Conservation (phyloP, 257 asterid species). For the Rehmannia glutinosa region DNA sequence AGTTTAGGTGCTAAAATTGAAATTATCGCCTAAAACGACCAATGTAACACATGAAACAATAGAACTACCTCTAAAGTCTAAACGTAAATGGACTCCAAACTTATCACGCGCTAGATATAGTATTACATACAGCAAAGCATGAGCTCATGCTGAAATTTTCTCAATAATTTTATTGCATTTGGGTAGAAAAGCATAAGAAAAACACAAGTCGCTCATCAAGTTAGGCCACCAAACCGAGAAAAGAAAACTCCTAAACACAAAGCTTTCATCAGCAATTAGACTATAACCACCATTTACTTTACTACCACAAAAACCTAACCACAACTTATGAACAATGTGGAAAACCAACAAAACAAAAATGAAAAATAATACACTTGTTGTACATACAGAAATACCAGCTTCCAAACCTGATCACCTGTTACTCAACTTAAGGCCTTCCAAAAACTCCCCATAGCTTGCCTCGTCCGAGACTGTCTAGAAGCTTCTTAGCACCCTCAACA, state of each 20-base stretch:
- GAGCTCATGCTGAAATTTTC: conserved; percentile 5
- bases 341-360: conserved; percentile 4
- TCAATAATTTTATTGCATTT: conserved; percentile 20
- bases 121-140: neutral
- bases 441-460: conserved; percentile 84
- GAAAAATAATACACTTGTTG: conserved; percentile 14
- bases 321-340: conserved; percentile 42
- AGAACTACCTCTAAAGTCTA: too few species aligned
- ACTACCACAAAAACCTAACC: conserved; percentile 26
- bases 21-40: too few species aligned
- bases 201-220: conserved; percentile 23
- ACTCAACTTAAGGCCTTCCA: conserved; percentile 22
- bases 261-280: conserved; percentile 23
- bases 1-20: too few species aligned
- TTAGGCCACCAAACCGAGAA: conserved; percentile 35
- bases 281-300: conserved; percentile 28
- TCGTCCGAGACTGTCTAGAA: conserved; percentile 52
- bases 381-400: conserved; percentile 27
- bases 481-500: conserved; percentile 78
- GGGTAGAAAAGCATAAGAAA: neutral
- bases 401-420: neutral
- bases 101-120: too few species aligned
- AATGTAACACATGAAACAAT: too few species aligned
- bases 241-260: conserved; percentile 13
- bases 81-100: too few species aligned